A percentile compares a stretch with the other conserved stretches of the same genome.
Evolutionary conservation across 768 basidiomycete genomes (phyloP).

Genomic region (Phylloporus sp.): DNA sequence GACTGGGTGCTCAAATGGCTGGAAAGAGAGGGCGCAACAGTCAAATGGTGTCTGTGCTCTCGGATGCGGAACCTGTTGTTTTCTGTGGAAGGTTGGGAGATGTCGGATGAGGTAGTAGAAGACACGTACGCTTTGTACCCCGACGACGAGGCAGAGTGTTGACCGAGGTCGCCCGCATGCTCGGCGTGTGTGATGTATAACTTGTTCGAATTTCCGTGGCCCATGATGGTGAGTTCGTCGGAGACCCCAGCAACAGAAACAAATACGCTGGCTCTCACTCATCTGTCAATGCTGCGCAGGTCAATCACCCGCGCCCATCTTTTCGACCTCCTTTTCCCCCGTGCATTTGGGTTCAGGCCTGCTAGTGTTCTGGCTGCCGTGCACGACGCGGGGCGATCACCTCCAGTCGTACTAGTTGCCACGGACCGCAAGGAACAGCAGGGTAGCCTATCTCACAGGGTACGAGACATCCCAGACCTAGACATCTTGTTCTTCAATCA

Average conservation of each 20-base stretch:
- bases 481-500: conserved; percentile 36
- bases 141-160: conserved; percentile 76
- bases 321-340: conserved; percentile 44
- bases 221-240: conserved; percentile 43
- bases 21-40: conserved; percentile 88
- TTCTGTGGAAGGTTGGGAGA: conserved; percentile 39
- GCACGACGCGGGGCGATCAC: conserved; percentile 3
- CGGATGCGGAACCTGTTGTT: conserved; percentile 63
- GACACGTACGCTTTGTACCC: conserved; percentile 63
- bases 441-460: conserved; percentile 3
- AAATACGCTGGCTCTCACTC: neutral
- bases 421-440: conserved; percentile 10
- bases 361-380: conserved; percentile 12
- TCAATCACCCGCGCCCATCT: conserved; percentile 23
- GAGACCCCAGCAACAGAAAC: neutral
- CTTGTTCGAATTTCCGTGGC: conserved; percentile 83
- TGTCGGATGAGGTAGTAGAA: conserved; percentile 1
- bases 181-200: conserved; percentile 89
- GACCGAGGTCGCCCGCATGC: conserved; percentile 75
- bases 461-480: conserved; percentile 21
- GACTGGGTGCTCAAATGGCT: conserved; percentile 86
- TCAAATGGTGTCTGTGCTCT: conserved; percentile 76
- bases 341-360: conserved; percentile 23
- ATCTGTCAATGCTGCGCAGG: conserved; percentile 26
- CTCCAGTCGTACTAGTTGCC: neutral